Conservation (phyloP, 1,284 basidiomycete genomes). For the Sporisorium sorghi region DNA sequence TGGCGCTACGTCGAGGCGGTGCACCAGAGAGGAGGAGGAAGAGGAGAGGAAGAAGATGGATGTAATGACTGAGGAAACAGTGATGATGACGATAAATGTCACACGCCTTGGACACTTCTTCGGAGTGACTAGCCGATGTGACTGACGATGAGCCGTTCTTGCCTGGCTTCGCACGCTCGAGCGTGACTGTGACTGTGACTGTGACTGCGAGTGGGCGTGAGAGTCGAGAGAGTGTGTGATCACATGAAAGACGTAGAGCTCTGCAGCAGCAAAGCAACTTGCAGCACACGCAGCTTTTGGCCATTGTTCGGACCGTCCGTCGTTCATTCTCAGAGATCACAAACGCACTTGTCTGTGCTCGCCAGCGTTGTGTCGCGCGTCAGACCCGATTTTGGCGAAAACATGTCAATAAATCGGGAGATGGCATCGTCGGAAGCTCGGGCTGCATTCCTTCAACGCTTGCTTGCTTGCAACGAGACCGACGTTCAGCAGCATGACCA, state of each 20-base stretch:
- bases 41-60: no score
- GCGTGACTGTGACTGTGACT: not conserved
- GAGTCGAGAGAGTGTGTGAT: slow-evolving; percentile 7
- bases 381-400: slow-evolving; percentile 10
- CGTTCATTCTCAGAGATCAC: slow-evolving; percentile 25
- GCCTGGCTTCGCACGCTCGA: not conserved
- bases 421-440: slow-evolving; percentile 37
- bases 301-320: not conserved
- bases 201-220: not conserved
- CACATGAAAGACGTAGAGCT: not conserved
- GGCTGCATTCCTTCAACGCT: not conserved
- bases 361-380: slow-evolving; percentile 15
- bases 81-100: not conserved
- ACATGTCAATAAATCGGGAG: slow-evolving; percentile 13
- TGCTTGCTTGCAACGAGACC: not conserved
- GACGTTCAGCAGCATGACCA: not conserved
- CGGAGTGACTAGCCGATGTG: not conserved
- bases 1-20: slow-evolving; percentile 38
- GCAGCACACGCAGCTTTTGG: slow-evolving; percentile 1
- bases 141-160: no score
- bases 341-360: slow-evolving; percentile 13
- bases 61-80: not conserved
- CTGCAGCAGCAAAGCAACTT: not conserved
- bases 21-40: slow-evolving; percentile 46
- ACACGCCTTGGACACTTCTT: not conserved